Evolutionary conservation across 1,284 basidiomycete species (phyloP).

Genomic region (Ustilago lituana): DNA sequence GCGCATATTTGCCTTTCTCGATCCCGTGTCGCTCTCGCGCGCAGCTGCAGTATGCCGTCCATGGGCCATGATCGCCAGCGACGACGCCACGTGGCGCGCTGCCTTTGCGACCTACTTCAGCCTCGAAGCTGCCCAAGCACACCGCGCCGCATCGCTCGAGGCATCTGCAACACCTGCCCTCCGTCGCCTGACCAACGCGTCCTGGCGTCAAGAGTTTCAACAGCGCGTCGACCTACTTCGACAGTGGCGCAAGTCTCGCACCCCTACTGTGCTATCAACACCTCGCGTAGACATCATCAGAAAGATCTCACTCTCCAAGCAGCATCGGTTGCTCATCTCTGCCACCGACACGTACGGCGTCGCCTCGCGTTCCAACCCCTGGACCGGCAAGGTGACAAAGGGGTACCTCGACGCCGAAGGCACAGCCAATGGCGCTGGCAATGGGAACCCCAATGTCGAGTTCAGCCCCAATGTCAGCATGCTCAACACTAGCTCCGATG

Average conservation of each 20-base stretch:
- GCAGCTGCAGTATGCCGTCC: slow-evolving; percentile 73
- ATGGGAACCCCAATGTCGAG: slow-evolving; percentile 81
- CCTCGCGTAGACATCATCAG: slow-evolving; percentile 59
- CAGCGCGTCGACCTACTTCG: slow-evolving; percentile 66
- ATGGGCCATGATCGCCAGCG: slow-evolving; percentile 76
- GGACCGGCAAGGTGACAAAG: slow-evolving; percentile 75
- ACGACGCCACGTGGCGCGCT: slow-evolving; percentile 83
- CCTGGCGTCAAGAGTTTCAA: slow-evolving; percentile 60
- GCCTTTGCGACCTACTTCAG: slow-evolving; percentile 80
- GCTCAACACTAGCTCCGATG: slow-evolving; percentile 73
- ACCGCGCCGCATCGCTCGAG: slow-evolving; percentile 72
- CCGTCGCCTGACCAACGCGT: slow-evolving; percentile 72
- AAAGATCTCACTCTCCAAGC: slow-evolving; percentile 70
- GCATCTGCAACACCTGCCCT: slow-evolving; percentile 64
- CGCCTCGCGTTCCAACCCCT: slow-evolving; percentile 78
- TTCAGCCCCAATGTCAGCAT: slow-evolving; percentile 76
- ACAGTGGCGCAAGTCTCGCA: slow-evolving; percentile 78
- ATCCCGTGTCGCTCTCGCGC: slow-evolving; percentile 74
- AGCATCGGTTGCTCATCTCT: slow-evolving; percentile 73
- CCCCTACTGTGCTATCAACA: slow-evolving; percentile 70
- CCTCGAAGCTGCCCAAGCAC: slow-evolving; percentile 69
- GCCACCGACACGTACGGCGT: slow-evolving; percentile 78
- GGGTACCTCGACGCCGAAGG: slow-evolving; percentile 79
- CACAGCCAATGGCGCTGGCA: slow-evolving; percentile 73
- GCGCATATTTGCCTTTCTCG: slow-evolving; percentile 80